Conservation (phyloP, 768 basidiomycete genomes). For the Mycena leptocephala region DNA sequence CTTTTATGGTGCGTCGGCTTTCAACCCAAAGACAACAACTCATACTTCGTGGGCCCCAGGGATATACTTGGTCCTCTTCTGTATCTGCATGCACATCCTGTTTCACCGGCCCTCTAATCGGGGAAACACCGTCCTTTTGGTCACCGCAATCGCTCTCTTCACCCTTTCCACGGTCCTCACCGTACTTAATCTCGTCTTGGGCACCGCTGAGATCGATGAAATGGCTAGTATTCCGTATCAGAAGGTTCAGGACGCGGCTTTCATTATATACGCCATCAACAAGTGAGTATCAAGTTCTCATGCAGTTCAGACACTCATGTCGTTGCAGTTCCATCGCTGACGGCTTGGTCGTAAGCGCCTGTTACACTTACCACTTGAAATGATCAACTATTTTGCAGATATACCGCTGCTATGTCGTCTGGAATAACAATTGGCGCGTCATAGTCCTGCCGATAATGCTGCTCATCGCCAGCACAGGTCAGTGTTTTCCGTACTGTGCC, state of each 20-base stretch:
- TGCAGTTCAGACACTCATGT: slow-evolving; percentile 8
- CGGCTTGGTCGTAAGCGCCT: slow-evolving; percentile 45
- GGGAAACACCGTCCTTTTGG: slow-evolving; percentile 44
- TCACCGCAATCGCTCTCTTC: slow-evolving; percentile 46
- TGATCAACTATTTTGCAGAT: slow-evolving; percentile 38
- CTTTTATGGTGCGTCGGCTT: slow-evolving; percentile 3
- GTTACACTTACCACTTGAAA: neutral
- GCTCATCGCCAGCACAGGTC: slow-evolving; percentile 46
- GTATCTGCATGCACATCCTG: slow-evolving; percentile 47
- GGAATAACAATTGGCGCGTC: slow-evolving; percentile 48
- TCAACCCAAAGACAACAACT: neutral
- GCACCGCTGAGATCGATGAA: slow-evolving; percentile 42
- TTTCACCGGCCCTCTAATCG: slow-evolving; percentile 38
- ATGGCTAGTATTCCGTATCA: slow-evolving; percentile 42
- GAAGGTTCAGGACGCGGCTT: slow-evolving; percentile 45
- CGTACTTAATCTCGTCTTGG: slow-evolving; percentile 46
- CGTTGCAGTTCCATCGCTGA: slow-evolving; percentile 46
- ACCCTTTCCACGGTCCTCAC: slow-evolving; percentile 47
- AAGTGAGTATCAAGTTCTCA: slow-evolving; percentile 44
- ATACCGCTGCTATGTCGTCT: slow-evolving; percentile 51
- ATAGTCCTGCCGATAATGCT: slow-evolving; percentile 45
- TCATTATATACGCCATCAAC: slow-evolving; percentile 50
- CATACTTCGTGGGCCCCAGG: slow-evolving; percentile 23
- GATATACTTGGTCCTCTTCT: slow-evolving; percentile 48
- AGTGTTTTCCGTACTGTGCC: slow-evolving; percentile 15